A percentile compares a stretch with the other conserved stretches of the same genome.
Conservation (phyloP, 768 basidiomycete species). For the Royoungia palumana region DNA sequence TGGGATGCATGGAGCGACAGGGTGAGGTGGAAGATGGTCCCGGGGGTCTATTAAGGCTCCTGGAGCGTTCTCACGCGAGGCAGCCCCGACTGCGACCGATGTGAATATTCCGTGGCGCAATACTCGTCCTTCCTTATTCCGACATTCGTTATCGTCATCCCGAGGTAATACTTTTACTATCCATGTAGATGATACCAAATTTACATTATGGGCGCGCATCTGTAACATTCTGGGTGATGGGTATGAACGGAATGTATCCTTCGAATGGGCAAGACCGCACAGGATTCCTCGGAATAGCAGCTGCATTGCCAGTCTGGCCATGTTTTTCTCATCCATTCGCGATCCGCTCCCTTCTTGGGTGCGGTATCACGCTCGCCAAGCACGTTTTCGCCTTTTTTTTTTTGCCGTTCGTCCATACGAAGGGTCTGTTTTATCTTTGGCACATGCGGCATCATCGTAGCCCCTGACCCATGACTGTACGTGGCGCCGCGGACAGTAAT, state of each 20-base stretch:
- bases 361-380: constrained; percentile 75
- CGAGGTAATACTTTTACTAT: constrained; percentile 5
- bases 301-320: too few species aligned
- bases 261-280: too few species aligned
- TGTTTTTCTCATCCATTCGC: constrained; percentile 49
- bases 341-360: constrained; percentile 62
- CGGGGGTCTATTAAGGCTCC: constrained; percentile 8
- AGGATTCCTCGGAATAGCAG: too few species aligned
- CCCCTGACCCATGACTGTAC: constrained; percentile 64
- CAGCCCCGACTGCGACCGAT: too few species aligned
- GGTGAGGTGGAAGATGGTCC: constrained; percentile 10
- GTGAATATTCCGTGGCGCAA: constrained; percentile 1
- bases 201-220: background rate
- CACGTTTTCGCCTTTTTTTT: constrained; percentile 39
- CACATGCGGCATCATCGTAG: constrained; percentile 60
- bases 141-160: too few species aligned
- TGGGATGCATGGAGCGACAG: constrained; percentile 13
- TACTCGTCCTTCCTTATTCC: constrained; percentile 3
- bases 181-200: constrained; percentile 16
- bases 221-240: too few species aligned
- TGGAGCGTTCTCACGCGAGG: too few species aligned
- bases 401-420: constrained; percentile 37
- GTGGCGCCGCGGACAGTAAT: constrained; percentile 59
- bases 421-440: constrained; percentile 75
- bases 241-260: constrained; percentile 25